These are phyloP conservation scores for Botrytis pseudocinerea DNA, from an alignment of 2,329 filamentous ascomycete genomes.

Conservation along the genomic window DNA sequence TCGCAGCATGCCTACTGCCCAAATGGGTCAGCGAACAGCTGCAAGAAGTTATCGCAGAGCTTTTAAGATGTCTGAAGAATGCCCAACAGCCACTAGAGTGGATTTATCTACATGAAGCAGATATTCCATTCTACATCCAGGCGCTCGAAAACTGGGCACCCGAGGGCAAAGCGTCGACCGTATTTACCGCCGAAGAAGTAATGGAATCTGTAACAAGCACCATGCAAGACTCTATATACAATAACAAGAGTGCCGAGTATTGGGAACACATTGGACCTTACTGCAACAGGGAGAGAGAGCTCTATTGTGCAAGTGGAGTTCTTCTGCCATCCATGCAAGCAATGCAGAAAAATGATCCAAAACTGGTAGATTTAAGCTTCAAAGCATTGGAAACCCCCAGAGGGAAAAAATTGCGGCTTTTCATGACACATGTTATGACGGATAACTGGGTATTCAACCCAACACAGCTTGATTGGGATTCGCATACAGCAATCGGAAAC, in stretches of 20 bases:
- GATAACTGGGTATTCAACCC: neutral
- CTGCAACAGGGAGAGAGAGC: neutral
- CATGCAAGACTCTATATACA: neutral
- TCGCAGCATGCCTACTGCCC: neutral
- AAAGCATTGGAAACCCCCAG: neutral
- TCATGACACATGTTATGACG: neutral
- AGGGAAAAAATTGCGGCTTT: neutral
- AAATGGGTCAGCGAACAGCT: neutral
- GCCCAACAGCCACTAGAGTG: neutral
- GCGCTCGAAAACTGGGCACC: neutral
- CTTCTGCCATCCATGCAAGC: neutral
- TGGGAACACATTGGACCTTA: neutral
- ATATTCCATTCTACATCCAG: constrained; percentile 2
- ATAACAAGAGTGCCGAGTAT: neutral
- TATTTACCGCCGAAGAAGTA: neutral
- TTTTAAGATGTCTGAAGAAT: neutral
- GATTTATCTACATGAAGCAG: neutral
- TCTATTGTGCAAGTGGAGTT: neutral
- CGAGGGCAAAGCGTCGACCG: neutral
- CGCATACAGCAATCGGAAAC: neutral
- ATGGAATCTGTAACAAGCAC: neutral
- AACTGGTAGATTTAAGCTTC: neutral
- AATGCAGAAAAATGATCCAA: neutral
- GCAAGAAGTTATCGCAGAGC: neutral
- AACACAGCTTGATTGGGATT: neutral